Evolutionary conservation across 495 filamentous ascomycete genomes (phyloP).

Genomic region (Aspergillus diversus): DNA sequence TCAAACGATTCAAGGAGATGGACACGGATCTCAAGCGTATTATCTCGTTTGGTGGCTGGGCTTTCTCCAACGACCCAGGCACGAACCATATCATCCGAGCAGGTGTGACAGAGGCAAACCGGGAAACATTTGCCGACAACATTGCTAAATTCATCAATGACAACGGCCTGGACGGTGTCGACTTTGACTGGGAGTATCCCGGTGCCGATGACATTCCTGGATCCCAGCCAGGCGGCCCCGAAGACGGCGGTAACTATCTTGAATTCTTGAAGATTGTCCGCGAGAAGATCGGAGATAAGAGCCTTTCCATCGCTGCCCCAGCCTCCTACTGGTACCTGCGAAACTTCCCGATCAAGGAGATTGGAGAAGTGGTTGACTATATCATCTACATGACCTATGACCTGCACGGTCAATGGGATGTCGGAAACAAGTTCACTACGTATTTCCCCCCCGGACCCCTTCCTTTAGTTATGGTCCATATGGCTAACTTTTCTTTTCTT

Average conservation of each 20-base stretch:
- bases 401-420: constrained; percentile 37
- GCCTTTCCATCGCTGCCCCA: constrained; percentile 26
- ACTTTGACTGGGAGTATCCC: constrained; percentile 48
- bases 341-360: constrained; percentile 31
- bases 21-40: constrained; percentile 35
- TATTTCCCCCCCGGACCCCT: not conserved
- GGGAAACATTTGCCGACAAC: constrained; percentile 36
- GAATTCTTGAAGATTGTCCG: constrained; percentile 27
- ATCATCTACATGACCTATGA: constrained; percentile 44
- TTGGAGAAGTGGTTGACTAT: constrained; percentile 33
- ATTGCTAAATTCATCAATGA: constrained; percentile 36
- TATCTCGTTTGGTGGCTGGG: constrained; percentile 54
- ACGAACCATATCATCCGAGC: constrained; percentile 45
- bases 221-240: constrained; percentile 31
- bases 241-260: constrained; percentile 28
- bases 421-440: constrained; percentile 3
- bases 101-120: constrained; percentile 33
- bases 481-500: not conserved
- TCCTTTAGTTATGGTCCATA: not conserved
- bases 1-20: constrained; percentile 28
- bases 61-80: constrained; percentile 39
- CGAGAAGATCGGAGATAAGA: not conserved
- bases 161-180: constrained; percentile 39
- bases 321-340: constrained; percentile 38
- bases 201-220: constrained; percentile 42